These are phyloP conservation scores for Aspergillus alliaceus DNA, from an alignment of 2,329 filamentous ascomycete genomes.

Conservation along the genomic window DNA sequence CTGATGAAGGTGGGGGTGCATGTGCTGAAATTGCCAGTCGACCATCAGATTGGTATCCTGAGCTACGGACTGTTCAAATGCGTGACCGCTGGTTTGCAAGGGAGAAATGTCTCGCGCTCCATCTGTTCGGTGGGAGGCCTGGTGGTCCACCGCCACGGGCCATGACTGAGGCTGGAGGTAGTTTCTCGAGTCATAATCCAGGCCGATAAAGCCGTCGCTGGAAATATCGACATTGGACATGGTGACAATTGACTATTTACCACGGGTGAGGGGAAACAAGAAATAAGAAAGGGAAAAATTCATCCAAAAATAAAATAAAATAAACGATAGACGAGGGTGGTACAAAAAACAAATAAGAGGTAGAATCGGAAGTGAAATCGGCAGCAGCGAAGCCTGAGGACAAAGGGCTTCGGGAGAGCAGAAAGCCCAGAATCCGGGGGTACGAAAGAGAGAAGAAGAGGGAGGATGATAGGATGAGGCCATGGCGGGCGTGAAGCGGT, in stretches of 20 bases:
- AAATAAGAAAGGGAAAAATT: constrained; percentile 8
- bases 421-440: constrained; percentile 31
- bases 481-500: constrained; percentile 37
- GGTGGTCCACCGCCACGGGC: constrained; percentile 45
- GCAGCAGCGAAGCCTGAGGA: constrained; percentile 23
- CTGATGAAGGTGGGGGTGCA: constrained; percentile 38
- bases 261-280: constrained; percentile 19
- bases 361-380: not conserved
- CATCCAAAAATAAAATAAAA: constrained; percentile 6
- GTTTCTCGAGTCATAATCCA: constrained; percentile 49
- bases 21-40: constrained; percentile 48
- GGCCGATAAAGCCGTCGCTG: constrained; percentile 46
- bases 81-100: constrained; percentile 45
- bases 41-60: constrained; percentile 46
- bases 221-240: constrained; percentile 48
- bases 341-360: constrained; percentile 22
- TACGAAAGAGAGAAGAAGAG: constrained; percentile 27
- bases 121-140: constrained; percentile 38
- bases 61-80: constrained; percentile 44
- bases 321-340: constrained; percentile 14
- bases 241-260: constrained; percentile 22
- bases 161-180: constrained; percentile 46
- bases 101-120: constrained; percentile 43
- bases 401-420: constrained; percentile 29
- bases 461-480: constrained; percentile 33